Base-by-base conservation (phyloP, 352 stramenopile species). In the Globisporangium nagaii region DNA sequence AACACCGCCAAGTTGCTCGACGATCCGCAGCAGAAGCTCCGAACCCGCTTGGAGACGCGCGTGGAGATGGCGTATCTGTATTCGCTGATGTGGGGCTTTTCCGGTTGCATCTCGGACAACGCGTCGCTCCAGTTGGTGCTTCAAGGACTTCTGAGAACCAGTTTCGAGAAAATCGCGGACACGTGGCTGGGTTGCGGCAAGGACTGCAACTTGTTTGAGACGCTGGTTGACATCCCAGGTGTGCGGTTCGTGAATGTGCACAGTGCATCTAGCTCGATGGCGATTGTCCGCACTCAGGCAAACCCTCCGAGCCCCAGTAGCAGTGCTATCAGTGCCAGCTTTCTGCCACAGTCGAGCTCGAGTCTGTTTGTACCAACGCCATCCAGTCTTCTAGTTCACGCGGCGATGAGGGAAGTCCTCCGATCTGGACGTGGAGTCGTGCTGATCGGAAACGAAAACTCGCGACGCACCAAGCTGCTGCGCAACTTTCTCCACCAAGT, bases 51-150 rank as follows among this genome's bases (percentile, higher is more conserved):
- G 5, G 11, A 68, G 24, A 60, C 71, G 10, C 70, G 72, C 0
- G 68, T 90, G 4, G 68, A 81, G n/a, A 77, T 88, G 72, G 61
- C 62, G 2, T 51, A 79, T 2, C 35, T 79, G 2, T 84, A 81
- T 36, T 70, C 74, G 12, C 45, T 88, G 5, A 32, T 88, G 11
- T 88, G 79, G 76, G 72, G 72, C 2, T 79, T 76, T 54, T 61
- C 65, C 25, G 46, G 62, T 4, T 67, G 62, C 39, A 61, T 57
- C 1, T 60, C 49, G 13, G 64, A 58, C 10, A 59, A 56, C 4
- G 7, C 17, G 19, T 11, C 48, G 0, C 17, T 74, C 12, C 60
- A 72, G 41, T 22, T 65, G 6, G 62, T 78, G 24, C 20, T 83
- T 0, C 75, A 65, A 22, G 66, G 60, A 4, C 31, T 68, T 11